Evolutionary conservation across 1,139 yeast species (phyloP), one percentile per base, ranked within the genome.

Genomic region (Candida glucosophila): DNA sequence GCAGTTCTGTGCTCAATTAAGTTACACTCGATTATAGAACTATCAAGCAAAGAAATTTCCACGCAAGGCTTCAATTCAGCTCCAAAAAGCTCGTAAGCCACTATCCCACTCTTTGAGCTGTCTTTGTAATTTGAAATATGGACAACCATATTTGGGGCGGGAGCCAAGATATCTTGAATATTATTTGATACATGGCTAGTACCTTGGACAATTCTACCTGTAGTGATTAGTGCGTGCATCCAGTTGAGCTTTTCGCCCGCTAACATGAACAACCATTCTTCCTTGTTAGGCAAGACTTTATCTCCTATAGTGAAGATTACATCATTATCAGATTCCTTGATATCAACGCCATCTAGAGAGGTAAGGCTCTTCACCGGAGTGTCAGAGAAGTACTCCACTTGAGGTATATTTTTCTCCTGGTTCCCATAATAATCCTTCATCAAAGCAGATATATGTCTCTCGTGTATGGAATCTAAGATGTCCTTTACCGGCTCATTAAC

Each of bases 401-500:
- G 73, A 27, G 98, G 97, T 41, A 92, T 76, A 42, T 61, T 62
- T 16, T 86, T 60, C 32, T 52, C 71, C 43, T 86, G 88, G 39
- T 77, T 77, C 29, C 52, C 55, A 57, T 90, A 90, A 34, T 65
- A 73, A 40, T 83, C 93, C 40, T 67, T 58, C 40, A 82, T 50
- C 48, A 83, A 70, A 43, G 58, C 73, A 32, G 63, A 58, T 49
- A 90, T 80, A 56, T 88, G 97, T 34, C 95, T 95, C 25, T 86
- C 76, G 47, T 92, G 96, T 36, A 90, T 78, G 38, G 71, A 64
- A 49, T 88, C 97, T 64, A 90, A 63, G 41, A 90, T 86, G 26
- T 79, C 82, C 56, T 82, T 78, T 50, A 90, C 82, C 44, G 98
- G 97, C 60, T 85, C 95, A 50, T 90, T 76, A 33, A 82, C 92